A percentile compares a stretch with the other conserved stretches of the same genome.
Evolutionary conservation across 2,329 filamentous ascomycete genomes (phyloP).

Genomic region (Talaromyces verruculosus): DNA sequence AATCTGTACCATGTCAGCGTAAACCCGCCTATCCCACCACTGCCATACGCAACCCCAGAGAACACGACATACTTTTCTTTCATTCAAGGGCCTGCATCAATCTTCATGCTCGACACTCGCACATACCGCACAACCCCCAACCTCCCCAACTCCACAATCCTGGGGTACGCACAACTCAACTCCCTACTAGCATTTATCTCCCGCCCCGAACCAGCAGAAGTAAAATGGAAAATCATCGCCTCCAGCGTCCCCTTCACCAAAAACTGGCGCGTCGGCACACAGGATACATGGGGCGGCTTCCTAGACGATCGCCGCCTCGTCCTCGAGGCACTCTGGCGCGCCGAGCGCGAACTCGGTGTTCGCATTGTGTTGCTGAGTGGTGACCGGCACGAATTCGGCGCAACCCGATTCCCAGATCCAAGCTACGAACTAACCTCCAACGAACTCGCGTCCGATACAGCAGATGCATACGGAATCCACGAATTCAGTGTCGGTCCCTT

Average conservation of each 20-base stretch:
- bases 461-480: conserved; percentile 55
- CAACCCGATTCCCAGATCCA: conserved; percentile 68
- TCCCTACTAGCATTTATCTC: conserved; percentile 77
- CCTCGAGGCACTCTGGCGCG: conserved; percentile 90
- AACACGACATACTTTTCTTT: conserved; percentile 86
- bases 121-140: conserved; percentile 67
- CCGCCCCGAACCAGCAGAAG: conserved; percentile 69
- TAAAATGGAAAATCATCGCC: conserved; percentile 91
- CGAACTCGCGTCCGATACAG: conserved; percentile 23
- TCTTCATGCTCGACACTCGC: conserved; percentile 92
- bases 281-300: conserved; percentile 95
- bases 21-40: conserved; percentile 68
- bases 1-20: conserved; percentile 78
- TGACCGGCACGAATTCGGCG: conserved; percentile 95
- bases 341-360: conserved; percentile 65
- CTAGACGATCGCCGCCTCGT: conserved; percentile 74
- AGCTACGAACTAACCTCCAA: conserved; percentile 25
- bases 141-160: conserved; percentile 73
- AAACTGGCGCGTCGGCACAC: conserved; percentile 87
- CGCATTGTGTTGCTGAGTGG: conserved; percentile 84
- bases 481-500: conserved; percentile 91
- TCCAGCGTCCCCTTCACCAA: conserved; percentile 94
- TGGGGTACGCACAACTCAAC: conserved; percentile 73
- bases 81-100: conserved; percentile 82
- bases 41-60: conserved; percentile 53